Base-by-base conservation (phyloP, 1,139 yeast genomes). In the Saccharomyces hybrid region DNA sequence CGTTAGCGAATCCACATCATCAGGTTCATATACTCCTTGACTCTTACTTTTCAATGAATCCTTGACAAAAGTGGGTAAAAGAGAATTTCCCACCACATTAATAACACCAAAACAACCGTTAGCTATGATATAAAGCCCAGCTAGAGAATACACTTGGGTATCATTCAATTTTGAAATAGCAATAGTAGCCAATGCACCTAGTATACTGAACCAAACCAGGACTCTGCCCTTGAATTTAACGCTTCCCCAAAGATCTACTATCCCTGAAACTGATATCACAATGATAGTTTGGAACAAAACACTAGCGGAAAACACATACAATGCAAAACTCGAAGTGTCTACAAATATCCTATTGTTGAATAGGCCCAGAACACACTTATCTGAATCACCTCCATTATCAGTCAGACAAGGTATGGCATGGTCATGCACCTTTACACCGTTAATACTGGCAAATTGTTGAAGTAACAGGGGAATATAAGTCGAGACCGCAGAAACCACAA, bases 81-180 rank as follows among this genome's bases (percentile, higher is more conserved):
- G 79, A 1, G 90, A 82, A 65, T 85, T 85, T 13, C 88, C 89
- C 56, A 88, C 83, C 11, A 85, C 90, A 52, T 82, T 81, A 2
- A 83, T 86, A 3, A 85, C 86, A 0, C 91, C 90, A 68, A 80
- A 84, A 25, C 85, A 78, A n/a, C 84, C 74, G 61, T 83, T 84
- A 0, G 87, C 83, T 0, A 81, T 51, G 7, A 84, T 76, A 2
- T 86, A 84, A 29, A 82, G 68, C 0, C 79, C 28, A 0, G 87
- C 78, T 0, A 87, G 81, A 16, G 76, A 58, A 55, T 82, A 81
- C 61, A 81, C 83, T 52, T 79, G 78, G 34, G 71, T 64, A 1
- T 75, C 67, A 3, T 71, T 65, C 11, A 82, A 68, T 14, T 72
- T 61, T 48, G 80, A 66, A 56, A 79, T 80, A 8, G 70, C 54